Percentiles rank a stretch among this genome's conserved stretches.
phyloP scores from a whole-genome alignment of 1,284 basidiomycete species.

The Fistulina hepatica region DNA sequence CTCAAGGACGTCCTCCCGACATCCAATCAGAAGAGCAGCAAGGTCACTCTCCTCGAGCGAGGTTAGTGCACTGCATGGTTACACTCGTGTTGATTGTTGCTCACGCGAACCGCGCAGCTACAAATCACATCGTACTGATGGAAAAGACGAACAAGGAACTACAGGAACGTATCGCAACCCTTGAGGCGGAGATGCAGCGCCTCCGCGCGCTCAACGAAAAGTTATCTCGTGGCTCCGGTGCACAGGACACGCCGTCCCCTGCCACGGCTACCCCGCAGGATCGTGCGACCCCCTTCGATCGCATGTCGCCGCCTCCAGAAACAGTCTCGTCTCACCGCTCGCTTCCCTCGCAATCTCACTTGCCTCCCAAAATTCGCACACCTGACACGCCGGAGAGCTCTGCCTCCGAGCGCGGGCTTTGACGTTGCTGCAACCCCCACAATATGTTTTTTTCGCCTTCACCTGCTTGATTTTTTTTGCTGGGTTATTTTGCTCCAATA shows the following conservation, averaged over 20 bases:
- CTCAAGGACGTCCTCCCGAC: conserved; percentile 77
- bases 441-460: too few relatives aligned
- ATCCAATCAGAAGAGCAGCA: conserved; percentile 81
- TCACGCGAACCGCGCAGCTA: conserved; percentile 33
- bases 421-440: too few relatives aligned
- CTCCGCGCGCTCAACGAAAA: conserved; percentile 68
- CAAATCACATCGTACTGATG: conserved; percentile 59
- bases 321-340: conserved; percentile 23
- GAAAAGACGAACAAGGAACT: conserved; percentile 62
- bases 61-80: conserved; percentile 36
- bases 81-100: conserved; percentile 9
- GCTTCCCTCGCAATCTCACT: conserved; percentile 37
- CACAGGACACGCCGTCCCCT: conserved; percentile 42
- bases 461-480: too few relatives aligned
- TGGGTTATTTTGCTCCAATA: conserved; percentile 19
- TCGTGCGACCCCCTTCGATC: conserved; percentile 45
- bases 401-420: conserved; percentile 48
- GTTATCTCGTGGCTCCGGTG: conserved; percentile 48
- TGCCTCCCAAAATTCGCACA: too few relatives aligned
- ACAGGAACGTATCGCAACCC: conserved; percentile 45
- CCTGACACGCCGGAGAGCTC: too few relatives aligned
- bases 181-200: conserved; percentile 57
- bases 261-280: conserved; percentile 24
- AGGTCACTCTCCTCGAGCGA: conserved; percentile 78
- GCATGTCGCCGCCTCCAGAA: conserved; percentile 58